Evolutionary conservation across 352 stramenopile species (phyloP).

Genomic region (Globisporangium irregulare): DNA sequence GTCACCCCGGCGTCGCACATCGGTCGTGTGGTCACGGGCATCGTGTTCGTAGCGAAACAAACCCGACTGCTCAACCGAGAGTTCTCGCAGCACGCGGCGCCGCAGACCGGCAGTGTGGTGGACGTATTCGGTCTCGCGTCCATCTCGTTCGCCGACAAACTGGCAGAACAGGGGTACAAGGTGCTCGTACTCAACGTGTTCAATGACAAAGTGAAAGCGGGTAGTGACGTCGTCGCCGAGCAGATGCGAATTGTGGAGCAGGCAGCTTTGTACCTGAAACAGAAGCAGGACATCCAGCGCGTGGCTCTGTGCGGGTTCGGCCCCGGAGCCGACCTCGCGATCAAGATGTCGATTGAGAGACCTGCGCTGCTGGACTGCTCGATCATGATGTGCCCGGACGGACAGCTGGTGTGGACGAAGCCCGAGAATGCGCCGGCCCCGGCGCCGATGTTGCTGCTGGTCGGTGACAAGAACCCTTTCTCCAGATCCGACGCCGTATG

Average conservation of each 20-base stretch:
- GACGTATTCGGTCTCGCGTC: slow-evolving; percentile 52
- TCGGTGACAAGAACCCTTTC: slow-evolving; percentile 65
- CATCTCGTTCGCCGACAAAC: slow-evolving; percentile 80
- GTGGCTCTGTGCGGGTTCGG: slow-evolving; percentile 67
- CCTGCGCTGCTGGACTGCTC: slow-evolving; percentile 50
- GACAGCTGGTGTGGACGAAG: slow-evolving; percentile 30
- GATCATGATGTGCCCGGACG: slow-evolving; percentile 70
- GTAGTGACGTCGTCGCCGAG: slow-evolving; percentile 9
- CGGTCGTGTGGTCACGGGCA: slow-evolving; percentile 78
- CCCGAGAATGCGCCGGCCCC: slow-evolving; percentile 15
- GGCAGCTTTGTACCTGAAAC: slow-evolving; percentile 54
- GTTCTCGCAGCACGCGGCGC: slow-evolving; percentile 18
- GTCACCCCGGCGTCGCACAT: slow-evolving; percentile 72
- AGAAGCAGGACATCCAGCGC: slow-evolving; percentile 73
- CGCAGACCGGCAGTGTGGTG: slow-evolving; percentile 11
- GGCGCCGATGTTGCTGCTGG: slow-evolving; percentile 56
- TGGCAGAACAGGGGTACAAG: slow-evolving; percentile 88
- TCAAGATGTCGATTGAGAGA: slow-evolving; percentile 56
- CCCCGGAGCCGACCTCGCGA: slow-evolving; percentile 60
- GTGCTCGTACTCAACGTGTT: slow-evolving; percentile 69
- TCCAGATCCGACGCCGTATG: slow-evolving; percentile 60
- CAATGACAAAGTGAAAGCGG: slow-evolving; percentile 15
- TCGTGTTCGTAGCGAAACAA: slow-evolving; percentile 66
- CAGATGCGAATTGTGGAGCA: slow-evolving; percentile 38
- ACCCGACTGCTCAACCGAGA: slow-evolving; percentile 25